phyloP scores from a whole-genome alignment of 345 rosid species.

The Hypericum androsaemum region DNA sequence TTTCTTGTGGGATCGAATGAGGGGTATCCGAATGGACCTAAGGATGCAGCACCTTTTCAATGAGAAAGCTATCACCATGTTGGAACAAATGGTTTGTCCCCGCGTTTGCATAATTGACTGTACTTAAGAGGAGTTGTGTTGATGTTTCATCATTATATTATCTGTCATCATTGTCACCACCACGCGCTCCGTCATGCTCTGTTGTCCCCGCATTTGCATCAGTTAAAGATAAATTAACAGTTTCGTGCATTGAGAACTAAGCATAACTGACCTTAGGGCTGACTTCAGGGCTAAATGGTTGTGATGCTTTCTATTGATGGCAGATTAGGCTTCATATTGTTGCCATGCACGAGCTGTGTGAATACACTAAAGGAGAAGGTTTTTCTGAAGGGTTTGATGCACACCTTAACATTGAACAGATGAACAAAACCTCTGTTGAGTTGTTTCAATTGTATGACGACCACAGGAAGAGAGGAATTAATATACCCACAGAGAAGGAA shows the following conservation, averaged over 20 bases:
- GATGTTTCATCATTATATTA: slow-evolving; percentile 3
- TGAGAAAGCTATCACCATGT: slow-evolving; percentile 65
- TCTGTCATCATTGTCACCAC: slow-evolving; percentile 2
- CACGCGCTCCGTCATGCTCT: neutral
- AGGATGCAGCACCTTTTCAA: slow-evolving; percentile 95
- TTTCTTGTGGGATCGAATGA: slow-evolving; percentile 98
- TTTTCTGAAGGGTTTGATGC: slow-evolving; percentile 98
- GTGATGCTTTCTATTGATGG: slow-evolving; percentile 21
- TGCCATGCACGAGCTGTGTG: slow-evolving; percentile 96
- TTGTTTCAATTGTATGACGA: slow-evolving; percentile 97
- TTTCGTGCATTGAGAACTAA: neutral
- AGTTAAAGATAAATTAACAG: neutral
- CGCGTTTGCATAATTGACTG: neutral
- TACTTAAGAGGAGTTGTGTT: neutral
- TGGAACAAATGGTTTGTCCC: slow-evolving; percentile 83
- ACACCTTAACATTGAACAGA: slow-evolving; percentile 95
- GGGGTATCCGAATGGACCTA: slow-evolving; percentile 93
- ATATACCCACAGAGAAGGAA: slow-evolving; percentile 68
- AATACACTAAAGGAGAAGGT: slow-evolving; percentile 91
- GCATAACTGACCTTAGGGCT: neutral
- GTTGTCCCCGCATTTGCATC: neutral
- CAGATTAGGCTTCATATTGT: slow-evolving; percentile 95
- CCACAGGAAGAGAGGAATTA: slow-evolving; percentile 80
- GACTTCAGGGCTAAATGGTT: slow-evolving; percentile 16
- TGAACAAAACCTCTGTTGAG: slow-evolving; percentile 97